A percentile compares a stretch with the other conserved stretches of the same genome.
Evolutionary conservation across 345 rosid genomes (phyloP).

Genomic region (Fremontodendron californicum): DNA sequence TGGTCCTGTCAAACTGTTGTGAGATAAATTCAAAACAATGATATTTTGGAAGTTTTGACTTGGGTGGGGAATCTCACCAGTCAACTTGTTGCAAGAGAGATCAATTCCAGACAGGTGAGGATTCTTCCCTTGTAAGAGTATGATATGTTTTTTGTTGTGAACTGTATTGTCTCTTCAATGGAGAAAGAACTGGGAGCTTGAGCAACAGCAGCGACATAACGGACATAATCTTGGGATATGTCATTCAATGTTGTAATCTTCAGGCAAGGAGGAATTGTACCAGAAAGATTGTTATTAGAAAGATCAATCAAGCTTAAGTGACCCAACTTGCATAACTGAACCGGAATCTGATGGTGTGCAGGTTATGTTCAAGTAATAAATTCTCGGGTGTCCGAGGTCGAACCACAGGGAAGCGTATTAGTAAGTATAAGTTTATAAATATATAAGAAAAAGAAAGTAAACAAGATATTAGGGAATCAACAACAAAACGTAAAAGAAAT

Average conservation of each 20-base stretch:
- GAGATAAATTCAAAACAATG: neutral
- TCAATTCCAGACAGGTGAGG: neutral
- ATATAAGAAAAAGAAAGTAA: too few relatives aligned
- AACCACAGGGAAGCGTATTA: too few relatives aligned
- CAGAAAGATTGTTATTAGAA: neutral
- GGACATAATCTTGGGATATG: neutral
- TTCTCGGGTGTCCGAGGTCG: too few relatives aligned
- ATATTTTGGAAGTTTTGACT: neutral
- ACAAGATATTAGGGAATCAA: too few relatives aligned
- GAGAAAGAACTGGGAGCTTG: neutral
- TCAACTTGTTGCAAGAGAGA: conserved; percentile 3
- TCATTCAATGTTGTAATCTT: neutral
- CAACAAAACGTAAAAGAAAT: too few relatives aligned
- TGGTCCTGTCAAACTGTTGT: neutral
- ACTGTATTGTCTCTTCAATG: neutral
- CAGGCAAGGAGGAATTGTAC: neutral
- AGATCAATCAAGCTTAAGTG: neutral
- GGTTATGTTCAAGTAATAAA: too few relatives aligned
- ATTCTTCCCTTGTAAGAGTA: neutral
- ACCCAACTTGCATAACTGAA: neutral
- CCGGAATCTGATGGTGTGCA: too few relatives aligned
- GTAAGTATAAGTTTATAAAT: too few relatives aligned
- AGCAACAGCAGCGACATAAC: neutral
- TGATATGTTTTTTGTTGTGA: neutral
- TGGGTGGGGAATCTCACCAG: neutral